Base-by-base conservation (phyloP, 768 basidiomycete species). In the Russula sp. region DNA sequence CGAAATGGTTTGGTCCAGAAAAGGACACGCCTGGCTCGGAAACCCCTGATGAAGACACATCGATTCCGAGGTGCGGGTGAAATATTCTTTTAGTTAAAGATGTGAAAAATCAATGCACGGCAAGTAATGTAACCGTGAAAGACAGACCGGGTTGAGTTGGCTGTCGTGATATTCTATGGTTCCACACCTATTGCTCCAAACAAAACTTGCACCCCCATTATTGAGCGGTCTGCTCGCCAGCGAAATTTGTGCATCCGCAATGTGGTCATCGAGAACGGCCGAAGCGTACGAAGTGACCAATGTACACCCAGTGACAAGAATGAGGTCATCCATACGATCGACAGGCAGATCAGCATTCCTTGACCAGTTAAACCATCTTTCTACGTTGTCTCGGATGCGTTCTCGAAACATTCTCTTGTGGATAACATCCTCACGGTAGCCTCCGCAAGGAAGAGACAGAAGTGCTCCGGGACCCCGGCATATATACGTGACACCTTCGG, bases 1-100 rank as follows among this genome's bases (percentile, higher is more conserved):
- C 54, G 57, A 5, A 59, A 1, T 13, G 2, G 18, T 32, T 32
- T 54, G n/a, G 18, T 53, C 49, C 36, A 36, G 56, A 26, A 63
- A 10, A 53, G 46, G 9, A 54, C 24, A 2, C 51, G 63, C 26
- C 62, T 65, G 1, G 64, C 64, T 20, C 64, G 60, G 22, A 55
- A 65, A 14, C 64, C 59, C 28, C 44, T 61, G 28, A 65, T 50
- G 36, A 65, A 65, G 7, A 65, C 49, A 14, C 64, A 65, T 18
- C 62, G 60, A 40, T 63, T 63, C 4, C n/a, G 4, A 5, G 0
- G 16, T 56, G 24, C 44, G 6, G 10, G 13, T 14, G 18, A 11
- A 9, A 36, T 14, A 7, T 26, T 30, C 22, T 26, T 34, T 16
- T 3, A 24, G 18, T 7, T 10, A 10, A 18, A 13, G 5, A 44